Base-by-base conservation (phyloP, 331 rosid genomes). In the Quercus lobata region DNA sequence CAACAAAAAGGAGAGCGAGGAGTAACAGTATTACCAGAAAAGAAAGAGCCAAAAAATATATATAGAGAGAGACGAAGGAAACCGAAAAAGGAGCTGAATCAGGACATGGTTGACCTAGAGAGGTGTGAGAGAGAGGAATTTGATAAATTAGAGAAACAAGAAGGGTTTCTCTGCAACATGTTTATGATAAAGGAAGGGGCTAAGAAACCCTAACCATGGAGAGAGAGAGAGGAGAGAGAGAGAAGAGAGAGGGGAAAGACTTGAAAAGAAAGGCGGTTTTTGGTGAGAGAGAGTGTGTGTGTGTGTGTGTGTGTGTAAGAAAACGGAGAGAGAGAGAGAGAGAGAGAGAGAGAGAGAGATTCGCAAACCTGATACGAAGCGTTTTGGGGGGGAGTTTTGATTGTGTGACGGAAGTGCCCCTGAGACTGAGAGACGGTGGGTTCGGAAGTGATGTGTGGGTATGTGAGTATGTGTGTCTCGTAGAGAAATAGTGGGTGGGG, bases 151-250 rank as follows among this genome's bases (percentile, higher is more conserved):
- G 66, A 71, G 62, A 77, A 76, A 69, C 77, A 69, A 57, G 30
- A 22, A 58, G 73, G 66, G 72, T 56, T 32, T 71, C 73, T 49
- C 81, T 34, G 90, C 84, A 80, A 79, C 93, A 87, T 88, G 29
- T 25, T 72, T 62, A 46, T 10, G 24, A 57, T 24, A 34, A 73
- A 78, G 79, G 79, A 11, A 79, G 81, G 78, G 62, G 74, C 74
- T 76, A 85, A 65, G 88, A 88, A 94, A 94, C 97, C 97, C 97
- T 94, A 92, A 80, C 84, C 85, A 86, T 78, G 17, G 80, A 73
- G 72, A 52, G 79, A 76, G 74, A 78, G 71, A 24, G n/a, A 78
- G 46, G 8, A 7, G 6, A 11, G 19, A 11, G 4, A 46, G 53
- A 46, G 53, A 2, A 8, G 3, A 46, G 55, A 49, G 55, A 81